phyloP scores from a whole-genome alignment of 495 filamentous ascomycete species.

The Penicillium goetzii region DNA sequence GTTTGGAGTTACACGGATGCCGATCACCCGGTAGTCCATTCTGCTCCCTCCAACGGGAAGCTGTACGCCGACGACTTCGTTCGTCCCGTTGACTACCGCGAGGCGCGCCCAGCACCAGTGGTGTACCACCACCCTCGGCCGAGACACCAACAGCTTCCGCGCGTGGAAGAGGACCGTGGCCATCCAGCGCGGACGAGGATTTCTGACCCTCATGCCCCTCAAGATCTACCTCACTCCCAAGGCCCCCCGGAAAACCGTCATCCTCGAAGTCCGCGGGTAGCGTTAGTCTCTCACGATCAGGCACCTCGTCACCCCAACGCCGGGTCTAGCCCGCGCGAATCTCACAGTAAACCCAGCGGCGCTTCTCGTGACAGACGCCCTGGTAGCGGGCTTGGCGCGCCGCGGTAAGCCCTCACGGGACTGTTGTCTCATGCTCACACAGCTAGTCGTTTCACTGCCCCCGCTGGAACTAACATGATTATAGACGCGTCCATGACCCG shows the following conservation, averaged over 20 bases:
- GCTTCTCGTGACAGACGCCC: constrained; percentile 26
- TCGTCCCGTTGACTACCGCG: constrained; percentile 40
- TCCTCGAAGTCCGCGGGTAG: constrained; percentile 20
- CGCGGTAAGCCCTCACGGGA: constrained; percentile 29
- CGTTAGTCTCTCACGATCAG: constrained; percentile 21
- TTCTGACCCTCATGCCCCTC: constrained; percentile 21
- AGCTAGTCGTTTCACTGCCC: neutral
- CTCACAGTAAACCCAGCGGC: constrained; percentile 11
- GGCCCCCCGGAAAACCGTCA: constrained; percentile 18
- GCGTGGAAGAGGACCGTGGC: constrained; percentile 19
- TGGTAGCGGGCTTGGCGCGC: constrained; percentile 21
- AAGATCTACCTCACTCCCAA: constrained; percentile 22
- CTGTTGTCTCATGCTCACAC: constrained; percentile 6
- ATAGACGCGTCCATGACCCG: constrained; percentile 28
- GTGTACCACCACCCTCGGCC: constrained; percentile 28
- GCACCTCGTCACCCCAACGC: constrained; percentile 12
- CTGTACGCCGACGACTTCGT: constrained; percentile 47
- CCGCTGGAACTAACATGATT: constrained; percentile 13
- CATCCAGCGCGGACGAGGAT: constrained; percentile 23
- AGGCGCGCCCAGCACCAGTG: constrained; percentile 29
- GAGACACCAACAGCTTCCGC: constrained; percentile 20
- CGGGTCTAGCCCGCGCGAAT: constrained; percentile 10
- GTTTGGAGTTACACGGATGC: constrained; percentile 25
- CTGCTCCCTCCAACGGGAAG: constrained; percentile 26
- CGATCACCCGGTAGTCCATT: constrained; percentile 21